phyloP scores from a whole-genome alignment of 169 alveolate species.

The Cryptosporidium felis region DNA sequence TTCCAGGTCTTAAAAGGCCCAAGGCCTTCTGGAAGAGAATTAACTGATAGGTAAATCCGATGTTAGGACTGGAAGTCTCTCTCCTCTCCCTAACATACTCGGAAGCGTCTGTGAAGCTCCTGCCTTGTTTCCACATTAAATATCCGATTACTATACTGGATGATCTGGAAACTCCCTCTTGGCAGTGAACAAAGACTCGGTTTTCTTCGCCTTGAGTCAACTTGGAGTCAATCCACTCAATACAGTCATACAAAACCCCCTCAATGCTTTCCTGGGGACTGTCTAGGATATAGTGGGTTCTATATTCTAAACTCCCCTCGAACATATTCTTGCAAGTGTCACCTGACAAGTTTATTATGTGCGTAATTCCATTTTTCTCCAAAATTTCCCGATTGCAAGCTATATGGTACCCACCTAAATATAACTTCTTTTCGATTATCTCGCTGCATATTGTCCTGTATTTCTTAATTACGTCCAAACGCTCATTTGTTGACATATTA shows the following conservation, averaged over 20 bases:
- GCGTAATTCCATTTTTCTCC: conserved; percentile 56
- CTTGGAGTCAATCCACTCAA: conserved; percentile 53
- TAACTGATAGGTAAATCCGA: conserved; percentile 73
- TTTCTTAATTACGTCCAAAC: conserved; percentile 15
- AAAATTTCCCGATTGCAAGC: conserved; percentile 29
- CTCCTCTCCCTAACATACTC: conserved; percentile 76
- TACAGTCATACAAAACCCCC: conserved; percentile 67
- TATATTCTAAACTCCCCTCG: conserved; percentile 22
- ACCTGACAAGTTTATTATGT: conserved; percentile 72
- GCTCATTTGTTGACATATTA: conserved; percentile 55
- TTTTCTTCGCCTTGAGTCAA: conserved; percentile 46
- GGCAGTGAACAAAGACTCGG: conserved; percentile 75
- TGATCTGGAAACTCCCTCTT: conserved; percentile 76
- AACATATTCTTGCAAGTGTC: conserved; percentile 70
- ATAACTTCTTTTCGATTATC: conserved; percentile 48
- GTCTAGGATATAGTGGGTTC: conserved; percentile 72
- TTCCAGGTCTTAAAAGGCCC: not conserved
- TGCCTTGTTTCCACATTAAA: conserved; percentile 73
- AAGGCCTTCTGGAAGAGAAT: conserved; percentile 46
- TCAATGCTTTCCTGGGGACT: conserved; percentile 72
- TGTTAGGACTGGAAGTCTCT: conserved; percentile 74
- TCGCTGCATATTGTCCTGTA: conserved; percentile 70
- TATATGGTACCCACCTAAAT: conserved; percentile 72
- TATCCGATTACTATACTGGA: conserved; percentile 75
- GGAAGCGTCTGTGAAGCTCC: conserved; percentile 73